Evolutionary conservation across 1,139 yeast species (phyloP).

Genomic region (Suhomyces ambrosiae): DNA sequence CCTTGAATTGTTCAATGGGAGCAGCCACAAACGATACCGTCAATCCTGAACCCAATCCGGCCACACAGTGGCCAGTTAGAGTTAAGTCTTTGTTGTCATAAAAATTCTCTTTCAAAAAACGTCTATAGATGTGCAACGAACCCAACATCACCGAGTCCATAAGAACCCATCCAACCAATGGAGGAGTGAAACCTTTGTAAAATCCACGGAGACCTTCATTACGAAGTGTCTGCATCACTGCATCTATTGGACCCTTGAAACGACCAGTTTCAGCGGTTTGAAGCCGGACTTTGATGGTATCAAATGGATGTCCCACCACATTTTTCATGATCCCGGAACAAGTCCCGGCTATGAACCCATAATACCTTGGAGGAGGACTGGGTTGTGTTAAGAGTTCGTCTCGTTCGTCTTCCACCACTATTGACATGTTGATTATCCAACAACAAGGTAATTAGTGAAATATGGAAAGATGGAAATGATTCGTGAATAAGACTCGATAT

Average conservation of each 20-base stretch:
- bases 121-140: slow-evolving; percentile 73
- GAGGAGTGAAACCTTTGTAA: slow-evolving; percentile 90
- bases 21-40: slow-evolving; percentile 94
- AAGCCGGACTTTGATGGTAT: slow-evolving; percentile 82
- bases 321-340: slow-evolving; percentile 86
- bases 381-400: slow-evolving; percentile 6
- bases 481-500: too few relatives aligned
- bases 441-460: too few relatives aligned
- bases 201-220: slow-evolving; percentile 79
- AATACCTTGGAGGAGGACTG: slow-evolving; percentile 53
- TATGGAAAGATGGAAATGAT: too few relatives aligned
- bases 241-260: slow-evolving; percentile 82
- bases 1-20: slow-evolving; percentile 88
- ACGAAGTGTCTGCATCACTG: slow-evolving; percentile 67
- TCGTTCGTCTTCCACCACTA: slow-evolving; percentile 15
- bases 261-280: slow-evolving; percentile 76
- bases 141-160: slow-evolving; percentile 94
- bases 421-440: slow-evolving; percentile 12
- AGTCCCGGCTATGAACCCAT: slow-evolving; percentile 86
- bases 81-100: slow-evolving; percentile 66
- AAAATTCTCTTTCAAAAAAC: slow-evolving; percentile 63
- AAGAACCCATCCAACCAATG: slow-evolving; percentile 87
- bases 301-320: slow-evolving; percentile 92
- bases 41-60: slow-evolving; percentile 84
- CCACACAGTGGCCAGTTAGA: slow-evolving; percentile 69